phyloP scores from a whole-genome alignment of 768 basidiomycete genomes.

The Rhodotorula kratochvilovae region DNA sequence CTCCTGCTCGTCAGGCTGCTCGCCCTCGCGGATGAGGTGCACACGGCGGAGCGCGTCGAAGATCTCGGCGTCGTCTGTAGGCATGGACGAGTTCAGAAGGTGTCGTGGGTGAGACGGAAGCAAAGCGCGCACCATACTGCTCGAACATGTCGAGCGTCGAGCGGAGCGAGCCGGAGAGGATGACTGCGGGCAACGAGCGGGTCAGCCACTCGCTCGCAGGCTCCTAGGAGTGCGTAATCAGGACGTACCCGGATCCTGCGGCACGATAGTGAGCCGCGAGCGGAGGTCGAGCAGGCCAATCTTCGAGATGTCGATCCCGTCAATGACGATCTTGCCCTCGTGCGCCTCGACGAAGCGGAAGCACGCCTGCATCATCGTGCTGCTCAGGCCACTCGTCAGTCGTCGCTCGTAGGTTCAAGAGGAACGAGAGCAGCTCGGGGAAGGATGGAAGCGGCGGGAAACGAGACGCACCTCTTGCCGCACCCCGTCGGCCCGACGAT shows the following conservation, averaged over 20 bases:
- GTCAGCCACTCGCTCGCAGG: not conserved
- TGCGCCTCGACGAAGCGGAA: conserved; percentile 52
- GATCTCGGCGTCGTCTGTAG: conserved; percentile 41
- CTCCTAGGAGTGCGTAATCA: too few relatives aligned
- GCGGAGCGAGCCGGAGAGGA: conserved; percentile 58
- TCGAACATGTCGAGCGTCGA: conserved; percentile 53
- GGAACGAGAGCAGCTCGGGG: too few relatives aligned
- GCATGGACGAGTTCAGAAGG: not conserved
- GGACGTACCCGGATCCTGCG: conserved; percentile 29
- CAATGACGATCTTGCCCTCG: conserved; percentile 46
- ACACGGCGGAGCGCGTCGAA: conserved; percentile 44
- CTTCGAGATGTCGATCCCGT: conserved; percentile 50
- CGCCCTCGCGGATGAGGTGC: conserved; percentile 34
- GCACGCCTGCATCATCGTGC: conserved; percentile 49
- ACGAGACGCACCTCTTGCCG: conserved; percentile 40
- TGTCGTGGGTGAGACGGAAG: not conserved
- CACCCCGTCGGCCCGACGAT: conserved; percentile 51
- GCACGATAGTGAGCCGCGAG: conserved; percentile 57
- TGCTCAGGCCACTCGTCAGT: too few relatives aligned
- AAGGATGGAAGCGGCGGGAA: too few relatives aligned
- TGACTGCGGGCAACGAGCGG: conserved; percentile 50
- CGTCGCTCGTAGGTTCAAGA: too few relatives aligned
- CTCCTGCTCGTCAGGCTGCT: conserved; percentile 23
- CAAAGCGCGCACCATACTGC: conserved; percentile 20
- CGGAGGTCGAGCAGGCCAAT: conserved; percentile 58